Percentiles rank a stretch among this genome's conserved stretches.
These are phyloP conservation scores for Sequoia sempervirens DNA, from an alignment of 75 land plant genomes.

Conservation along the genomic window DNA sequence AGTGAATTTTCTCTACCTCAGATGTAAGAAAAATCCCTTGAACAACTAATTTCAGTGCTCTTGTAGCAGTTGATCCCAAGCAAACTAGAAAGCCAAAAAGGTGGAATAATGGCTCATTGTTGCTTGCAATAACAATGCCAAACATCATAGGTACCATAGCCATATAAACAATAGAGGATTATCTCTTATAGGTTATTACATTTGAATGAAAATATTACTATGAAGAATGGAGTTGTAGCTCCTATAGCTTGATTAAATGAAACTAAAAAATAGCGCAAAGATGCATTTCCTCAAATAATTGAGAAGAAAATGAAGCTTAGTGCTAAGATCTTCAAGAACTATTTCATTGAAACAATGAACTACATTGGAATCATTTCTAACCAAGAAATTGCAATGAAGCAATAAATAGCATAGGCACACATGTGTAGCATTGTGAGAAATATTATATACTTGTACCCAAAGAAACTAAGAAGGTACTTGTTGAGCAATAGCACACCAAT, in stretches of 20 bases:
- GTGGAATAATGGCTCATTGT: slow-evolving; percentile 81
- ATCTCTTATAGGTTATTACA: slow-evolving; percentile 63
- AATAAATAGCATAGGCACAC: slow-evolving; percentile 59
- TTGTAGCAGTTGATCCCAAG: slow-evolving; percentile 68
- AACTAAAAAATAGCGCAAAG: slow-evolving; percentile 70
- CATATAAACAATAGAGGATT: slow-evolving; percentile 51
- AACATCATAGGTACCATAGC: slow-evolving; percentile 76
- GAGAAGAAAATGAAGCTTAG: slow-evolving; percentile 70
- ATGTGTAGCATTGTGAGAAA: slow-evolving; percentile 86
- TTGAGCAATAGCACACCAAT: slow-evolving; percentile 85
- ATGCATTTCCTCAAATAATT: slow-evolving; percentile 81
- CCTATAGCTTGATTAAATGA: slow-evolving; percentile 92
- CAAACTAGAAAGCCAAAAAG: slow-evolving; percentile 70
- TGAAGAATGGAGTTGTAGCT: slow-evolving; percentile 89
- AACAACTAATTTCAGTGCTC: slow-evolving; percentile 81
- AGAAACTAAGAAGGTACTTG: slow-evolving; percentile 84
- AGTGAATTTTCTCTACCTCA: slow-evolving; percentile 69
- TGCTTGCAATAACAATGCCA: slow-evolving; percentile 73
- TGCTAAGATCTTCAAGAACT: slow-evolving; percentile 71
- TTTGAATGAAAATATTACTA: slow-evolving; percentile 77
- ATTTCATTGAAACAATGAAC: slow-evolving; percentile 46
- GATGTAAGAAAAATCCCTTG: slow-evolving; percentile 68
- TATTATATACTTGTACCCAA: slow-evolving; percentile 79
- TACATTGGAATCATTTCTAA: slow-evolving; percentile 63
- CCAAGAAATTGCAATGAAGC: slow-evolving; percentile 51